Conservation (phyloP, 148 eudicot genomes). For the Vaccinium darrowii region DNA sequence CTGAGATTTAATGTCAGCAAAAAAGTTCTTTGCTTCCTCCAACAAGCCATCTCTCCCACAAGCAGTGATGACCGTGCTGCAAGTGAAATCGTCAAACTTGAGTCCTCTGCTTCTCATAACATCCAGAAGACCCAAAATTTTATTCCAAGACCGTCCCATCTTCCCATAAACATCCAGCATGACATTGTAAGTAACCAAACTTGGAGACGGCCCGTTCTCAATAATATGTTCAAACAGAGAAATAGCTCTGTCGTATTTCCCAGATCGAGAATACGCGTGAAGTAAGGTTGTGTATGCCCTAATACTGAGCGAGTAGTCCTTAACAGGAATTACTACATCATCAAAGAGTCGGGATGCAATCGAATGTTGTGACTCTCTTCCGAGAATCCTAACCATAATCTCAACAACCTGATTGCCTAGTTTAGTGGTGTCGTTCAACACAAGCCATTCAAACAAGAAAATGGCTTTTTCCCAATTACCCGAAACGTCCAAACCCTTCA, state of each 20-base stretch:
- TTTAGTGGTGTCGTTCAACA: conserved; percentile 31
- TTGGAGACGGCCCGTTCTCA: conserved; percentile 55
- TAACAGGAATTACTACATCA: conserved; percentile 39
- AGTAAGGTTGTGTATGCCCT: conserved; percentile 67
- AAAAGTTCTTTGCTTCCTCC: conserved; percentile 75
- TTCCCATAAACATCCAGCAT: conserved; percentile 73
- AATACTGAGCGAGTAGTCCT: conserved; percentile 59
- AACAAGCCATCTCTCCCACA: conserved; percentile 91
- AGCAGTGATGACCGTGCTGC: conserved; percentile 87
- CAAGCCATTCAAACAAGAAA: conserved; percentile 74
- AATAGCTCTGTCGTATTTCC: conserved; percentile 62
- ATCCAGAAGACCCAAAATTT: conserved; percentile 56
- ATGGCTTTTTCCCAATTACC: conserved; percentile 65
- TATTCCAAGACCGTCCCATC: conserved; percentile 84
- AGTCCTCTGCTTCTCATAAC: conserved; percentile 65
- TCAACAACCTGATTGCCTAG: conserved; percentile 62
- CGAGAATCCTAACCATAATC: conserved; percentile 67
- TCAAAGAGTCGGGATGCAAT: conserved; percentile 70
- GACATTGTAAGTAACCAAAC: conserved; percentile 78
- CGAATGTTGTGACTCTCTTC: conserved; percentile 73
- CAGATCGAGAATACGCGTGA: conserved; percentile 70
- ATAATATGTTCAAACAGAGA: conserved; percentile 52
- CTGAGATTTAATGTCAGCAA: conserved; percentile 50
- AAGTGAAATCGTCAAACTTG: conserved; percentile 80
- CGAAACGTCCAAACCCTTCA: conserved; percentile 68